A percentile compares a stretch with the other conserved stretches of the same genome.
Conservation (phyloP, 805 yeast species). For the Saturnispora serradocipensis region DNA sequence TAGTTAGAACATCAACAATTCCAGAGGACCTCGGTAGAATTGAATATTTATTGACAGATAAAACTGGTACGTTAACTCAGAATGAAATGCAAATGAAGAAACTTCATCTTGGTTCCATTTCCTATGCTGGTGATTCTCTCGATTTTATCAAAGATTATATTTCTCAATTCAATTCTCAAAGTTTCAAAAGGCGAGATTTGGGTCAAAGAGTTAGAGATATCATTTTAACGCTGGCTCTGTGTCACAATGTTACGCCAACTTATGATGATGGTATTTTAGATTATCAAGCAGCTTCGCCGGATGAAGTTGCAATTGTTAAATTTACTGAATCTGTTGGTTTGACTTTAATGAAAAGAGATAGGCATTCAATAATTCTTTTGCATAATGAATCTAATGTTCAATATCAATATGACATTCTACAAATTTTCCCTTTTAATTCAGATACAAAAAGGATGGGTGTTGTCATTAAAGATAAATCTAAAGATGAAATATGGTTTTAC, state of each 20-base stretch:
- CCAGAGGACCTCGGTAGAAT: conserved; percentile 97
- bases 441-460: conserved; percentile 97
- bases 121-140: conserved; percentile 86
- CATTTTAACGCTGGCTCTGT: conserved; percentile 75
- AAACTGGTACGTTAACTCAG: conserved; percentile 95
- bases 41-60: conserved; percentile 85
- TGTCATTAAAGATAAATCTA: conserved; percentile 52
- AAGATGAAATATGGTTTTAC: conserved; percentile 73
- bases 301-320: conserved; percentile 92
- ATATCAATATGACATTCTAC: conserved; percentile 56
- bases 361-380: conserved; percentile 58
- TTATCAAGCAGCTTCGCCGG: conserved; percentile 98
- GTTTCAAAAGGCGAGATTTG: conserved; percentile 52
- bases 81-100: conserved; percentile 96
- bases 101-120: conserved; percentile 84
- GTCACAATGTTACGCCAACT: conserved; percentile 96
- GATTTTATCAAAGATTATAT: conserved; percentile 77
- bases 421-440: conserved; percentile 89
- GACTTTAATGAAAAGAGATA: conserved; percentile 71
- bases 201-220: conserved; percentile 72
- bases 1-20: conserved; percentile 93
- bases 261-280: conserved; percentile 60
- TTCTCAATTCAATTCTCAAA: conserved; percentile 20
- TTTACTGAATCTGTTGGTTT: conserved; percentile 85
- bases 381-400: conserved; percentile 50